Evolutionary conservation across 2,329 filamentous ascomycete genomes (phyloP).

Genomic region (Phyllosticta citrichinensis): DNA sequence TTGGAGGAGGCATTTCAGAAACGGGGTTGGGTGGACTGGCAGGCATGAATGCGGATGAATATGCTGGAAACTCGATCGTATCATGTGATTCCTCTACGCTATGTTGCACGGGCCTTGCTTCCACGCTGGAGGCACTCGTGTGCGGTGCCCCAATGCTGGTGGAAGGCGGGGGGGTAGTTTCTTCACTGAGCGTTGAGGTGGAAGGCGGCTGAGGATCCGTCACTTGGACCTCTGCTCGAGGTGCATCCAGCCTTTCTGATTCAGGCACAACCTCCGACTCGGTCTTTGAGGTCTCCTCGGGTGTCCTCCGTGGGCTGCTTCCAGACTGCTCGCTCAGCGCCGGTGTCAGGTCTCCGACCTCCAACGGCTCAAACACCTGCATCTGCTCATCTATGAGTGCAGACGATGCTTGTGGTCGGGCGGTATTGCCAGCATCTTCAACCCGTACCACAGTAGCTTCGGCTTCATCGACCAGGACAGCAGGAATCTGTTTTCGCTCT

Average conservation of each 20-base stretch:
- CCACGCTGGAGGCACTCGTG: neutral
- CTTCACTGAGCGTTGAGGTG: neutral
- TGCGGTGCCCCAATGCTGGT: neutral
- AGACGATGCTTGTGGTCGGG: neutral
- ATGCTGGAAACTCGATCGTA: neutral
- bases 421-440: neutral
- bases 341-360: slow-evolving; percentile 6
- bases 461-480: neutral
- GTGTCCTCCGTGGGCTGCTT: neutral
- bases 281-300: neutral
- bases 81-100: slow-evolving; percentile 3
- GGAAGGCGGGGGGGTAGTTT: neutral
- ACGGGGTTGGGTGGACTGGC: neutral
- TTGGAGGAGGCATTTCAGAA: neutral
- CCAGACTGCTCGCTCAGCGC: slow-evolving; percentile 5
- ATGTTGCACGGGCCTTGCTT: neutral
- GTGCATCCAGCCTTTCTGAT: neutral
- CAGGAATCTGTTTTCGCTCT: neutral
- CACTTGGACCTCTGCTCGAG: neutral
- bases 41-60: neutral
- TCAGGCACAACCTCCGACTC: neutral
- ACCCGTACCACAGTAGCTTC: neutral
- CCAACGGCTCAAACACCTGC: slow-evolving; percentile 8
- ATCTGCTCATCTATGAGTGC: neutral
- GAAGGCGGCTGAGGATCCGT: neutral